A percentile compares a stretch with the other conserved stretches of the same genome.
Evolutionary conservation across 2,329 filamentous ascomycete genomes (phyloP).

Genomic region (Alternaria rosae): DNA sequence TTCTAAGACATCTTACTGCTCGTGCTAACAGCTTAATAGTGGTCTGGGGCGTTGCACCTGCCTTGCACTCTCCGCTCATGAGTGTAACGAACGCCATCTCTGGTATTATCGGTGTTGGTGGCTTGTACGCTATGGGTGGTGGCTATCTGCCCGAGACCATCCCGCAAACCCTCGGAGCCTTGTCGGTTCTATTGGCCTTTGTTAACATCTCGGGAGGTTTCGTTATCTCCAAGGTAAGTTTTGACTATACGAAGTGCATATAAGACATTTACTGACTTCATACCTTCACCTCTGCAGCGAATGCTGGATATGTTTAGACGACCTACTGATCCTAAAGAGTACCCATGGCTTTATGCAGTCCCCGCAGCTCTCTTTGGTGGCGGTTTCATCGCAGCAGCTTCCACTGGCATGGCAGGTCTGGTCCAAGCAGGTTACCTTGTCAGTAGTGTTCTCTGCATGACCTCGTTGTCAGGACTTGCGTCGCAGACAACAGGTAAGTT

Average conservation of each 20-base stretch:
- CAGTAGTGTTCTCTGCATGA: conserved; percentile 83
- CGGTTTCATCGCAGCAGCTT: conserved; percentile 80
- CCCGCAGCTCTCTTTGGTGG: conserved; percentile 80
- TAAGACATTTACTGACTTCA: no score
- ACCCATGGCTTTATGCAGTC: conserved; percentile 84
- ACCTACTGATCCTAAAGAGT: conserved; percentile 85
- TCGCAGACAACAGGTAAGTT: conserved; percentile 70
- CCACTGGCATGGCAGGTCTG: conserved; percentile 81
- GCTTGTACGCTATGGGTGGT: conserved; percentile 87
- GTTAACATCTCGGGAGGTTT: conserved; percentile 91
- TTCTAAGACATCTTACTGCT: background rate
- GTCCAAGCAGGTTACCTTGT: conserved; percentile 88
- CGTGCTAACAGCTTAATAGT: conserved; percentile 52
- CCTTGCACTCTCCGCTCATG: conserved; percentile 89
- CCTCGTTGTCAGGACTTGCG: conserved; percentile 79
- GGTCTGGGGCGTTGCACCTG: conserved; percentile 85
- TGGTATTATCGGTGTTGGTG: conserved; percentile 86
- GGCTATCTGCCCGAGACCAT: conserved; percentile 69
- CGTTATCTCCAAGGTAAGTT: conserved; percentile 91
- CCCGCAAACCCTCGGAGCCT: conserved; percentile 77
- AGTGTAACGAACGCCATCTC: conserved; percentile 93
- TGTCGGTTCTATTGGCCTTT: conserved; percentile 83
- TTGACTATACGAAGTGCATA: no score
- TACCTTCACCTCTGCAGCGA: no score
- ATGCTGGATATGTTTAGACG: conserved; percentile 76